Conservation (phyloP, 164 flowering plant species). For the Dillenia suffruticosa region DNA sequence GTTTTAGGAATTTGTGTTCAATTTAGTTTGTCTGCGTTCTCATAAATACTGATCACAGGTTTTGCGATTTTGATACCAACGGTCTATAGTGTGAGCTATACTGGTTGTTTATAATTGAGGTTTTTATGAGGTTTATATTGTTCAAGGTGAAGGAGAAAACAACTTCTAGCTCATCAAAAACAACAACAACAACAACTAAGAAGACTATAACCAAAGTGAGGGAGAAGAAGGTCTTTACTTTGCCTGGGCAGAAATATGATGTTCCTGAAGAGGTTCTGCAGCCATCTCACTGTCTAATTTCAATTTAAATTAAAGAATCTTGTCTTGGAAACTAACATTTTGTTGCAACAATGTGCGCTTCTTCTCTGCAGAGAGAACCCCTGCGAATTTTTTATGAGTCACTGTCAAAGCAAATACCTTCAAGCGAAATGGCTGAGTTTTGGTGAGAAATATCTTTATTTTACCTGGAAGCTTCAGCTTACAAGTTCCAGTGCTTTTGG, state of each 20-base stretch:
- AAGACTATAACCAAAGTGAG: conserved; percentile 47
- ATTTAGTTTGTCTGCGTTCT: not conserved
- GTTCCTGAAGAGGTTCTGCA: conserved; percentile 83
- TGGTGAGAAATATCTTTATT: conserved; percentile 48
- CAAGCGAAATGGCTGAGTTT: conserved; percentile 97
- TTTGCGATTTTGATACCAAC: not conserved
- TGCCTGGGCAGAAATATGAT: conserved; percentile 89
- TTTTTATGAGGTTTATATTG: conserved; percentile 1
- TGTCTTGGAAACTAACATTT: not conserved
- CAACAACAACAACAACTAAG: conserved; percentile 18
- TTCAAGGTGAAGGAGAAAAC: conserved; percentile 52
- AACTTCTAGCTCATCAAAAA: conserved; percentile 49
- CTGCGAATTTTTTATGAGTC: conserved; percentile 92
- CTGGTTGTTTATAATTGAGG: conserved; percentile 3
- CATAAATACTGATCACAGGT: conserved; percentile 4
- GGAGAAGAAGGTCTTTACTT: conserved; percentile 72
- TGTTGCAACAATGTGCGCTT: conserved; percentile 2
- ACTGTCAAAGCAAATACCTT: conserved; percentile 79
- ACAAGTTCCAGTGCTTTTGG: no score
- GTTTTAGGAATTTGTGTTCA: not conserved
- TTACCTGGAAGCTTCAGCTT: not conserved
- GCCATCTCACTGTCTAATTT: not conserved
- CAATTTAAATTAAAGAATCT: not conserved
- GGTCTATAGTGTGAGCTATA: not conserved
- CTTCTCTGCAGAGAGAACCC: conserved; percentile 77